Evolutionary conservation across 768 basidiomycete genomes (phyloP), one percentile per base, ranked within the genome.

Genomic region (Suillus decipiens): DNA sequence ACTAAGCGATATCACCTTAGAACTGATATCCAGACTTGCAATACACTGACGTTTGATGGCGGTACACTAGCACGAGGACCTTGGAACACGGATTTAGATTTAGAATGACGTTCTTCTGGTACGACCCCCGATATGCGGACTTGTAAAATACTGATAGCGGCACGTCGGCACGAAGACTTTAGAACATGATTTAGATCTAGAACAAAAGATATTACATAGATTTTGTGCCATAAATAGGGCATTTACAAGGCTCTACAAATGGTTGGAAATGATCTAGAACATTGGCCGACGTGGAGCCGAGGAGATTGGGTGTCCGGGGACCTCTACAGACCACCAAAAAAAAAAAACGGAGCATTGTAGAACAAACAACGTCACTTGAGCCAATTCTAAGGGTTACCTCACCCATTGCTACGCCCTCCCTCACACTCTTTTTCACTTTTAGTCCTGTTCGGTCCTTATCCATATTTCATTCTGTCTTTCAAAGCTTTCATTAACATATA

Each of bases 371-470:
- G 48, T 28, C 15, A 28, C 48, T 3, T 8, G 28, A 28, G 28
- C 3, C 2, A 14, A 3, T 34, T 31, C 28, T 5, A 33, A 53
- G 19, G 51, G 51, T 53, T 31, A 51, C 17, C 11, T 33, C 31
- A n/a, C 51, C 48, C 7, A 15, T 28, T 37, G 2, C 37, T 39
- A 39, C 11, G 0, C 28, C 10, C 7, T 34, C 33, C 34, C 36
- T 22, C 60, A 61, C 60, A 5, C 41, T 55, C 51, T 47, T 54
- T 42, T 62, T 55, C 54, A 54, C 53, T 62, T 42, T 22, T 37
- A 6, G 41, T 41, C n/a, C 31, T 7, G 17, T 37, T 51, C 15
- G 50, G 33, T 14, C 34, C 12, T n/a, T 41, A 53, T 41, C 36
- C 10, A 51, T 24, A 24, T 37, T 45, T 1, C 31, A 6, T 31